Evolutionary conservation across 768 basidiomycete species (phyloP).

Genomic region (Termitomyces sp.): DNA sequence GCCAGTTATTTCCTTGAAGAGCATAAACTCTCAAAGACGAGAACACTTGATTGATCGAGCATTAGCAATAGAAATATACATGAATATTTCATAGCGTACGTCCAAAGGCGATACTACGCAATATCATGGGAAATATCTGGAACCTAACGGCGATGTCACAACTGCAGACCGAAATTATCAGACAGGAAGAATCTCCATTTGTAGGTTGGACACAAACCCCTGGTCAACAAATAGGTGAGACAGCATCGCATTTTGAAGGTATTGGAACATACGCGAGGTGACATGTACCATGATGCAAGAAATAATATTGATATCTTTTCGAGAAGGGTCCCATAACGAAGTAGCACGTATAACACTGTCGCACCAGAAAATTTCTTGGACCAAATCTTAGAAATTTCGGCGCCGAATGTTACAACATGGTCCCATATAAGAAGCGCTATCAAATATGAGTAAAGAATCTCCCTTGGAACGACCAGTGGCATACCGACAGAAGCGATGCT

Average conservation of each 20-base stretch:
- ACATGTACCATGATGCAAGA: constrained; percentile 32
- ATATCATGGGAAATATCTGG: constrained; percentile 30
- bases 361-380: constrained; percentile 26
- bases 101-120: constrained; percentile 27
- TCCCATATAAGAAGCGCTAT: constrained; percentile 32
- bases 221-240: not conserved
- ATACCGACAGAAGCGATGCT: constrained; percentile 30
- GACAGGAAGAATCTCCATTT: not conserved
- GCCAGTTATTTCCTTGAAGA: constrained; percentile 23
- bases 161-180: constrained; percentile 11
- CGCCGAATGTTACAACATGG: constrained; percentile 25
- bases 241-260: not conserved
- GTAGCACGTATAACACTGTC: constrained; percentile 25
- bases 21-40: constrained; percentile 30
- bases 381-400: constrained; percentile 29
- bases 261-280: constrained; percentile 24
- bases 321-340: constrained; percentile 30
- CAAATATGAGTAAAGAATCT: not conserved
- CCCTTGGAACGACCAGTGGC: not conserved
- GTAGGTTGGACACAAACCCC: constrained; percentile 5
- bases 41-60: constrained; percentile 20
- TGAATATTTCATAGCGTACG: constrained; percentile 2
- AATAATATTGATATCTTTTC: constrained; percentile 30
- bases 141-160: constrained; percentile 31
- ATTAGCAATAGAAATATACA: not conserved